Conservation (phyloP, 331 rosid genomes). For the Saraca asoca region DNA sequence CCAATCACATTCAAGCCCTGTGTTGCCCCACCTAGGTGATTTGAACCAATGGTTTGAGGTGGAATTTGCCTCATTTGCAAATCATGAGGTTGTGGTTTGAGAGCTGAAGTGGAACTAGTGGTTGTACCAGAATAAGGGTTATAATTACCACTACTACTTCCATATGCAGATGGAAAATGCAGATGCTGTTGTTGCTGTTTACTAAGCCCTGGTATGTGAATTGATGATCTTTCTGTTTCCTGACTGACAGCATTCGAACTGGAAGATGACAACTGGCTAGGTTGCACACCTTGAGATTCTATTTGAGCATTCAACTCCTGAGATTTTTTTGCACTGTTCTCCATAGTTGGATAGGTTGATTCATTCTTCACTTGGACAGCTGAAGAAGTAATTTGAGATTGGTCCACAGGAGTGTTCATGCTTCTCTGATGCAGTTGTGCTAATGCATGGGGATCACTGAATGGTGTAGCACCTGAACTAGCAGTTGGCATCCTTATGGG, state of each 20-base stretch:
- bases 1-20: constrained; percentile 48
- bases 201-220: constrained; percentile 63
- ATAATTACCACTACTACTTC: constrained; percentile 57
- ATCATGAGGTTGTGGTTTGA: constrained; percentile 68
- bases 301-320: constrained; percentile 20
- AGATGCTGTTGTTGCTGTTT: constrained; percentile 75
- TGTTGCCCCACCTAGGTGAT: constrained; percentile 61
- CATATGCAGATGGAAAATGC: constrained; percentile 64
- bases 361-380: too few species aligned
- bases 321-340: too few species aligned
- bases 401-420: constrained; percentile 39
- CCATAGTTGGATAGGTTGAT: too few species aligned
- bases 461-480: constrained; percentile 52
- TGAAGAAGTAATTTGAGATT: too few species aligned
- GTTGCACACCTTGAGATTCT: constrained; percentile 58
- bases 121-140: constrained; percentile 66
- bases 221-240: constrained; percentile 67
- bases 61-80: constrained; percentile 68
- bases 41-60: constrained; percentile 59
- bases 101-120: constrained; percentile 54
- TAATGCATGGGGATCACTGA: constrained; percentile 66
- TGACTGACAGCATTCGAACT: constrained; percentile 52
- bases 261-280: constrained; percentile 58
- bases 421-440: constrained; percentile 77
- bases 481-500: constrained; percentile 63